These are phyloP conservation scores for Chrysoporthe cubensis DNA, from an alignment of 2,329 filamentous ascomycete species.

Conservation along the genomic window DNA sequence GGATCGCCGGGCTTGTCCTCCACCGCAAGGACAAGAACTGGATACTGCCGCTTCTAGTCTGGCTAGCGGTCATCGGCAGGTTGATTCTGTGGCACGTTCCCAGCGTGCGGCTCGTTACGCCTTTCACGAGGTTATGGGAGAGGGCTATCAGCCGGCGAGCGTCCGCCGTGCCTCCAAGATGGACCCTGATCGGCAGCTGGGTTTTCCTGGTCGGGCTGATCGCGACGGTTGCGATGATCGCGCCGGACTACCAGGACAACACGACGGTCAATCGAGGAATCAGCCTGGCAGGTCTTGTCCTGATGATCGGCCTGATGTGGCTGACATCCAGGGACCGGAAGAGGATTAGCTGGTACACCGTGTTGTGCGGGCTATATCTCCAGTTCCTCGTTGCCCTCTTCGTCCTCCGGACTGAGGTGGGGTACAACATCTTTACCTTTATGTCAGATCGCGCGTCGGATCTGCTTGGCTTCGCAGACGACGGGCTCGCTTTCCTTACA, in stretches of 20 bases:
- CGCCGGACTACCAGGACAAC: conserved; percentile 73
- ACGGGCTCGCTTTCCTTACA: conserved; percentile 77
- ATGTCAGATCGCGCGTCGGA: conserved; percentile 75
- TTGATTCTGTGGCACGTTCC: conserved; percentile 76
- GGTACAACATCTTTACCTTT: conserved; percentile 91
- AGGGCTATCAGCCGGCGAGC: conserved; percentile 65
- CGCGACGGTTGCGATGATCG: conserved; percentile 77
- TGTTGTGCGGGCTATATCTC: conserved; percentile 85
- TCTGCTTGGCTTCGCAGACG: conserved; percentile 74
- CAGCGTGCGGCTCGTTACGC: conserved; percentile 66
- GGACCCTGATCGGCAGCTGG: conserved; percentile 67
- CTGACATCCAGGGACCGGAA: conserved; percentile 71
- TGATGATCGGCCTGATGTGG: conserved; percentile 72
- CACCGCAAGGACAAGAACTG: conserved; percentile 76
- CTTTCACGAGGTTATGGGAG: conserved; percentile 70
- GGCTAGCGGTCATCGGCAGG: conserved; percentile 73
- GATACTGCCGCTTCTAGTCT: conserved; percentile 83
- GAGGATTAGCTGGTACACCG: conserved; percentile 72
- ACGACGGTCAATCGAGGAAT: conserved; percentile 79
- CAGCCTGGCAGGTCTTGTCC: conserved; percentile 75
- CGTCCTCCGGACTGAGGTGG: conserved; percentile 77
- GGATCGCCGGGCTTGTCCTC: conserved; percentile 74
- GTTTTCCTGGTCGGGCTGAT: conserved; percentile 70
- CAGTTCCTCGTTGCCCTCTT: conserved; percentile 91
- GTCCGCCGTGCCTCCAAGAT: conserved; percentile 66